Conservation (phyloP, 2,329 filamentous ascomycete genomes). For the Fusarium cicatricum region DNA sequence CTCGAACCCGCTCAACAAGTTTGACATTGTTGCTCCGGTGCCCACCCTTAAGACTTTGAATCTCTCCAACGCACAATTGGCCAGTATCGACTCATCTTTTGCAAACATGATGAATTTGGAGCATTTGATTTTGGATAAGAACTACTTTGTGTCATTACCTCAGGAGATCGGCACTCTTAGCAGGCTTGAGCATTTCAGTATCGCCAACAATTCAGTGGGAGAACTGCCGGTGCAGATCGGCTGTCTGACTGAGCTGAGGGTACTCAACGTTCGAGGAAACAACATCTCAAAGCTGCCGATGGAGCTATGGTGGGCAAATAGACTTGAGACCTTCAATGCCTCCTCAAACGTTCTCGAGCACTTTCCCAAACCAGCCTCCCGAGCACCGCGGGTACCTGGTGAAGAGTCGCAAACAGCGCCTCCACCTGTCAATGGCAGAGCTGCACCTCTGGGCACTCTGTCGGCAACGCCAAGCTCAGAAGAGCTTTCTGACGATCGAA, state of each 20-base stretch:
- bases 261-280: constrained; percentile 91
- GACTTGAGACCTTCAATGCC: constrained; percentile 89
- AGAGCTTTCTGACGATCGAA: constrained; percentile 73
- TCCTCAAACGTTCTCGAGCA: constrained; percentile 92
- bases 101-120: constrained; percentile 87
- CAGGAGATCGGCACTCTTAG: constrained; percentile 83
- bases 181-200: constrained; percentile 89
- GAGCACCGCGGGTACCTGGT: constrained; percentile 68
- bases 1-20: constrained; percentile 94
- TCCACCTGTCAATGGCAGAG: constrained; percentile 51
- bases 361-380: constrained; percentile 86
- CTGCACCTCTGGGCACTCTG: constrained; percentile 52
- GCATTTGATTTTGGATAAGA: constrained; percentile 89
- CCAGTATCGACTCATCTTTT: constrained; percentile 89
- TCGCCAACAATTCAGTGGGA: constrained; percentile 88
- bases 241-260: constrained; percentile 81
- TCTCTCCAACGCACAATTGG: constrained; percentile 88
- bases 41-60: constrained; percentile 88
- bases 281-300: constrained; percentile 88
- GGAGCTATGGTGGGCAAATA: constrained; percentile 96
- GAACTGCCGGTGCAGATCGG: constrained; percentile 89
- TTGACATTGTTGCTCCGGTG: constrained; percentile 79
- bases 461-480: constrained; percentile 77
- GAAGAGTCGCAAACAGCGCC: constrained; percentile 53
- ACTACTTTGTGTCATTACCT: constrained; percentile 92